These are phyloP conservation scores for Pseudoscleropodium purum DNA, from an alignment of 225 moss, liverwort and hornwort genomes.

Conservation along the genomic window DNA sequence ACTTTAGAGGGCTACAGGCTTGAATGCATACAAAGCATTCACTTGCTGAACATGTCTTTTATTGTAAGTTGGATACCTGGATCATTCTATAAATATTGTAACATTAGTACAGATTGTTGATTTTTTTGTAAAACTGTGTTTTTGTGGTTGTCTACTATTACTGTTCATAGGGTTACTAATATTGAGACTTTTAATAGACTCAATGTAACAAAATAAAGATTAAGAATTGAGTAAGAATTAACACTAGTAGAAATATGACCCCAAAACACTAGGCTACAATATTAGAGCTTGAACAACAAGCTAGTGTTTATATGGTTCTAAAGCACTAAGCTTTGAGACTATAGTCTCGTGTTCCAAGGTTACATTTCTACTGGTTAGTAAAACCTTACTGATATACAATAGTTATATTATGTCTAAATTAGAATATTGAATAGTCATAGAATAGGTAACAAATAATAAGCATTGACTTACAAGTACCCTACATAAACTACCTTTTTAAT, in stretches of 20 bases:
- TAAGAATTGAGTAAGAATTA: neutral
- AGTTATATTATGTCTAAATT: neutral
- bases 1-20: neutral
- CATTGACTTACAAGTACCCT: neutral
- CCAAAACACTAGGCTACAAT: neutral
- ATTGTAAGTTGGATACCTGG: neutral
- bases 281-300: neutral
- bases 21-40: neutral
- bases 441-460: neutral
- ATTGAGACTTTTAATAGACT: neutral
- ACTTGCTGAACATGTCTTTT: neutral
- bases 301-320: neutral
- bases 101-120: neutral
- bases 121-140: neutral
- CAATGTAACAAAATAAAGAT: neutral
- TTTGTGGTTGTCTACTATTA: neutral
- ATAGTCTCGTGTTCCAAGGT: neutral
- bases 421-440: neutral
- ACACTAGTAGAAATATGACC: neutral
- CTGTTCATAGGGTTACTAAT: neutral
- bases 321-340: fast-evolving
- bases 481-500: neutral
- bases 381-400: fast-evolving
- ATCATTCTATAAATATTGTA: neutral
- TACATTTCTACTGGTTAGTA: neutral